A percentile compares a stretch with the other conserved stretches of the same genome.
Evolutionary conservation across 2,329 filamentous ascomycete species (phyloP).

Genomic region (Penicillium sp.): DNA sequence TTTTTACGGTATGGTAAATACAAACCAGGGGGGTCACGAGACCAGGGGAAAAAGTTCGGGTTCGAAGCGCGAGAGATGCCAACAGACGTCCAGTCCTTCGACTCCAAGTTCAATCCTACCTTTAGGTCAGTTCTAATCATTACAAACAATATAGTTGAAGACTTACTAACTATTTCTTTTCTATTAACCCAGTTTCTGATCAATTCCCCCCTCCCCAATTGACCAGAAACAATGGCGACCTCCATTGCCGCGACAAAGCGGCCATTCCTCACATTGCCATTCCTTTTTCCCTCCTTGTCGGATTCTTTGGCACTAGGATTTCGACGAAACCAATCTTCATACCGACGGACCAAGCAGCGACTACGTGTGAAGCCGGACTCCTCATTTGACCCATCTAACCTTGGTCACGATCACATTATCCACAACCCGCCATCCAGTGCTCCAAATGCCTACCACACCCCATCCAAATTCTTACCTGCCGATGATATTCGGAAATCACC

Average conservation of each 20-base stretch:
- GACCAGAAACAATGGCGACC: constrained; percentile 27
- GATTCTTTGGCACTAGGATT: constrained; percentile 31
- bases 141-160: neutral
- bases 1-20: constrained; percentile 5
- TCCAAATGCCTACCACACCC: constrained; percentile 63
- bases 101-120: neutral
- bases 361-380: constrained; percentile 53
- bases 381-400: constrained; percentile 45
- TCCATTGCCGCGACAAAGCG: constrained; percentile 31
- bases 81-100: constrained; percentile 4
- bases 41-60: constrained; percentile 23
- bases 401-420: constrained; percentile 55
- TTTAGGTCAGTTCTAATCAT: neutral
- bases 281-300: constrained; percentile 39
- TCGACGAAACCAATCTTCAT: constrained; percentile 49
- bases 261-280: constrained; percentile 37
- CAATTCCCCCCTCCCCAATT: constrained; percentile 2
- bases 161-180: neutral
- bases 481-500: constrained; percentile 54
- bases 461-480: constrained; percentile 61
- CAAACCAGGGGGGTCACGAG: constrained; percentile 19
- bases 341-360: constrained; percentile 50
- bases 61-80: constrained; percentile 6
- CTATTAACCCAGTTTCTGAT: neutral
- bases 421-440: constrained; percentile 65